Percentiles rank a stretch among this genome's conserved stretches.
Evolutionary conservation across 192 early-diverging fungal species (phyloP).

Genomic region (Coemansia sp.): DNA sequence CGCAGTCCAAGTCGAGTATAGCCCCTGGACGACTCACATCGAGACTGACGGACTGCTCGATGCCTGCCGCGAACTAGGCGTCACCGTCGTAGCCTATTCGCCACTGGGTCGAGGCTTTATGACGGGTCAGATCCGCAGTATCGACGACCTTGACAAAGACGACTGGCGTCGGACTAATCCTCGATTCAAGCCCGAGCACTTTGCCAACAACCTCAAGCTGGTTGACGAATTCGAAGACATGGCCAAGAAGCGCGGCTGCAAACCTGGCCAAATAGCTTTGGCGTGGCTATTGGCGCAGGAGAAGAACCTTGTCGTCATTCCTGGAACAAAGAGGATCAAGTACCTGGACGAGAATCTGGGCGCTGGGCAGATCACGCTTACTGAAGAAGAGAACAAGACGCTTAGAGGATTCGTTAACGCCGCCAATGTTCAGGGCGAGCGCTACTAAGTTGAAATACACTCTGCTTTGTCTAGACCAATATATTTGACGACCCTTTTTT

Average conservation of each 20-base stretch:
- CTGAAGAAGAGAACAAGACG: constrained; percentile 30
- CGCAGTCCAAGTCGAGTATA: constrained; percentile 57
- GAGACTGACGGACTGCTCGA: constrained; percentile 69
- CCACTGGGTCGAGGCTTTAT: constrained; percentile 75
- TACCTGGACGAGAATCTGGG: constrained; percentile 52
- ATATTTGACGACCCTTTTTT: background rate
- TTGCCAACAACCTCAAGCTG: constrained; percentile 63
- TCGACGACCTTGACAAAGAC: constrained; percentile 57
- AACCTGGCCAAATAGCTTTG: constrained; percentile 60
- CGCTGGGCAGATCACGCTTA: constrained; percentile 39
- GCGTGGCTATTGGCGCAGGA: constrained; percentile 69
- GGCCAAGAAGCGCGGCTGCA: constrained; percentile 60
- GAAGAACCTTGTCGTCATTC: constrained; percentile 56
- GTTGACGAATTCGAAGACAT: constrained; percentile 58
- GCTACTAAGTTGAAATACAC: constrained; percentile 17
- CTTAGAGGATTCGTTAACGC: constrained; percentile 33
- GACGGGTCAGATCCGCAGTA: constrained; percentile 60
- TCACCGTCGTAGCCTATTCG: constrained; percentile 74
- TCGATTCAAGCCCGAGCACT: constrained; percentile 64
- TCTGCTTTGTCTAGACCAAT: background rate
- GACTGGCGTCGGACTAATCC: constrained; percentile 60
- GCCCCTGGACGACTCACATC: constrained; percentile 65
- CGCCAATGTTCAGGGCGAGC: constrained; percentile 27
- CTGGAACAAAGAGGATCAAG: constrained; percentile 62
- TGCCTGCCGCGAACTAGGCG: constrained; percentile 71